Percentiles rank a stretch among this genome's conserved stretches.
These are phyloP conservation scores for Fraxinus anomala DNA, from an alignment of 257 asterid species.

Conservation along the genomic window DNA sequence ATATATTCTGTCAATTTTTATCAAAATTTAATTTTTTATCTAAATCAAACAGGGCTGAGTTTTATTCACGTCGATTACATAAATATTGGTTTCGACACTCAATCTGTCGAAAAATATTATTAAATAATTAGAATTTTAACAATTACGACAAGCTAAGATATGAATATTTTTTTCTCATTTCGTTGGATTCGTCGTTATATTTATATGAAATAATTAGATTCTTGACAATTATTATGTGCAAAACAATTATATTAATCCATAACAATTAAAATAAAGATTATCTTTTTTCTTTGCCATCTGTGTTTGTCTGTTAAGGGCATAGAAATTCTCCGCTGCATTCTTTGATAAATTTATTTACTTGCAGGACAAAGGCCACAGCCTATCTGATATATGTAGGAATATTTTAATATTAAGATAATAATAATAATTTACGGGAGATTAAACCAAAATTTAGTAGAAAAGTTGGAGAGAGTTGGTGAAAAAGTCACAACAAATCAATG, in stretches of 20 bases:
- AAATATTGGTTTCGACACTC: background rate
- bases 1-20: too few species aligned
- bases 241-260: background rate
- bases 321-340: background rate
- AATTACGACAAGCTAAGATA: too few species aligned
- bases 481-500: too few species aligned
- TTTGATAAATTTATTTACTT: background rate
- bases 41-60: too few species aligned
- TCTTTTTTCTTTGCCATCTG: background rate
- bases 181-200: too few species aligned
- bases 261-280: background rate
- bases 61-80: background rate
- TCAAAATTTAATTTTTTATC: too few species aligned
- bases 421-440: background rate
- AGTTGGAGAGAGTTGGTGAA: too few species aligned
- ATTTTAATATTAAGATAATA: background rate
- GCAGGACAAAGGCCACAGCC: background rate
- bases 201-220: too few species aligned
- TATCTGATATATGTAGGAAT: background rate
- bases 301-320: background rate
- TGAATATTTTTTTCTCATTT: too few species aligned
- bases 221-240: background rate
- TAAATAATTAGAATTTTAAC: background rate
- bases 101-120: background rate
- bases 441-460: too few species aligned